A percentile compares a stretch with the other conserved stretches of the same genome.
These are phyloP conservation scores for Tolypocladium album DNA, from an alignment of 2,329 filamentous ascomycete species.

Conservation along the genomic window DNA sequence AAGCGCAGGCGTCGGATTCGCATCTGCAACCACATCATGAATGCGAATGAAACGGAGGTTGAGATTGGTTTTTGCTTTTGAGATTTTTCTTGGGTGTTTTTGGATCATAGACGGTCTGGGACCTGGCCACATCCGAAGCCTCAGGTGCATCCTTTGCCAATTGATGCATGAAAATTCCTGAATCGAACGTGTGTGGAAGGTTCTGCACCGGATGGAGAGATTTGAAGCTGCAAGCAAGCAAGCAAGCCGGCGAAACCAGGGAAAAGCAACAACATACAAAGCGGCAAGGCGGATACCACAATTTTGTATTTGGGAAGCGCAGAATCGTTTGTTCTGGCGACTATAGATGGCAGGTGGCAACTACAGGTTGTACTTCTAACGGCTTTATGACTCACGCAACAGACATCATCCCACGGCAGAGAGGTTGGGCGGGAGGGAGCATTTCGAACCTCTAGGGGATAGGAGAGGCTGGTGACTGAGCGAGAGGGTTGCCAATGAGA, in stretches of 20 bases:
- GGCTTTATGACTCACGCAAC: conserved; percentile 7
- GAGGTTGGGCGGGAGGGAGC: background rate
- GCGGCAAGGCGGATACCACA: conserved; percentile 4
- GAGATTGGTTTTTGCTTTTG: conserved; percentile 12
- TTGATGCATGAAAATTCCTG: background rate
- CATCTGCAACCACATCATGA: conserved; percentile 19
- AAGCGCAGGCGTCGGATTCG: conserved; percentile 23
- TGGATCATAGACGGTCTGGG: conserved; percentile 14
- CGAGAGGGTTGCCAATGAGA: background rate
- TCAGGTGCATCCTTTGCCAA: background rate
- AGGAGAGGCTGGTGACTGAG: background rate
- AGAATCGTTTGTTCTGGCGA: conserved; percentile 7
- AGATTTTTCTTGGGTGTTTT: conserved; percentile 7
- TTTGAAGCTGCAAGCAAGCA: background rate
- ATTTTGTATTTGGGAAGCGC: conserved; percentile 1
- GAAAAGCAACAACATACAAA: conserved; percentile 6
- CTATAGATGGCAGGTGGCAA: conserved; percentile 12
- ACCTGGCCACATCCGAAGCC: background rate
- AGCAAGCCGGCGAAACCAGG: background rate
- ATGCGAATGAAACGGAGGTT: conserved; percentile 13
- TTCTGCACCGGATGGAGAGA: background rate
- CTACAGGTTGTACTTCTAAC: conserved; percentile 15
- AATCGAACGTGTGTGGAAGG: background rate
- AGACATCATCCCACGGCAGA: background rate
- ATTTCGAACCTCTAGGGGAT: background rate